Evolutionary conservation across 108 stramenopile species (phyloP), one percentile per base, ranked within the genome.

Genomic region (Epipyxis sp.): DNA sequence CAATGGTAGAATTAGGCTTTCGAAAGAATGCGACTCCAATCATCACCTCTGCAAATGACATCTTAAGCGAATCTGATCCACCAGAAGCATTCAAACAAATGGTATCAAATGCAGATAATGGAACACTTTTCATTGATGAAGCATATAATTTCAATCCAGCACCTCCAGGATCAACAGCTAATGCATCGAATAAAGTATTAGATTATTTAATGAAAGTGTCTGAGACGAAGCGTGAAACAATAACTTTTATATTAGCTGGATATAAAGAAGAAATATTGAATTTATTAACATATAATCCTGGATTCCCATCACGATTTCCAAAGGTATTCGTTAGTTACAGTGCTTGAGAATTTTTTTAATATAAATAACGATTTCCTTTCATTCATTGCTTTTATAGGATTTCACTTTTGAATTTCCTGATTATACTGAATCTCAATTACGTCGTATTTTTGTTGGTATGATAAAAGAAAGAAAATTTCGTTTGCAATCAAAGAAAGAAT

Each of bases 381-480:
- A n/a, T n/a, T n/a, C n/a, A n/a, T n/a, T n/a, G n/a, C n/a, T n/a
- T n/a, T n/a, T n/a, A n/a, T n/a, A n/a, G n/a, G n/a, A n/a, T n/a
- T 74, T 42, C 32, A 10, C 10, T 10, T 34, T 74, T 57, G 42
- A 10, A 6, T 74, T 74, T 57, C 42, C 40, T 34, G 71, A 74
- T 25, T 74, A 74, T 32, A 74, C 71, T 32, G 71, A 74, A 27
- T 3, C 16, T 42, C 42, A 74, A 37, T 27, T 74, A 6, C 42
- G 46, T 37, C 10, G 6, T 16, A 74, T 74, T 25, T 79, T 84
- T 79, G 13, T 39, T 3, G 46, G 71, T 27, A 42, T 81, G 84
- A 45, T 59, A 34, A 50, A 77, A 25, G 0, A 25, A 25, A n/a
- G 81, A 0, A 16, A 84, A 29, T 84, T 43, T 25, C 54, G 61